A percentile compares a stretch with the other conserved stretches of the same genome.
phyloP scores from a whole-genome alignment of 129 eudicot genomes.

The Arctium lappa region DNA sequence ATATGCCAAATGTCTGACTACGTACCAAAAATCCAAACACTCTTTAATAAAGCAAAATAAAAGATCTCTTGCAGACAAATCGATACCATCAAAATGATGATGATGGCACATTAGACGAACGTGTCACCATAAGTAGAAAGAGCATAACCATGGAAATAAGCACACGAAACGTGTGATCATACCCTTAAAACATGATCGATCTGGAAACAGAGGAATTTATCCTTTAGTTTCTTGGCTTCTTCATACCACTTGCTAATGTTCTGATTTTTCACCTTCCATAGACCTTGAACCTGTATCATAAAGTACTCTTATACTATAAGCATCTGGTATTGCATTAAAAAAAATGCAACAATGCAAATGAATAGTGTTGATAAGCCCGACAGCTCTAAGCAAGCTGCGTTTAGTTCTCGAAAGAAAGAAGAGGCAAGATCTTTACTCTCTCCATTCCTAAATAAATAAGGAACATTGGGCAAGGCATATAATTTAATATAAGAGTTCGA shows the following conservation, averaged over 20 bases:
- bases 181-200: constrained; percentile 87
- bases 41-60: too few relatives aligned
- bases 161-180: constrained; percentile 9
- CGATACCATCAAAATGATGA: not conserved
- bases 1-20: not conserved
- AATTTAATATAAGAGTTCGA: not conserved
- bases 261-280: constrained; percentile 80
- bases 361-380: too few relatives aligned
- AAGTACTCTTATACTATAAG: not conserved
- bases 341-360: too few relatives aligned
- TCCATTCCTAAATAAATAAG: not conserved
- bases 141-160: not conserved
- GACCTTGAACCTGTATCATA: constrained; percentile 71
- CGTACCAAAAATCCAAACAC: too few relatives aligned
- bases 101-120: not conserved
- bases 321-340: not conserved
- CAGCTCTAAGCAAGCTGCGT: not conserved
- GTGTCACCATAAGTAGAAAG: not conserved
- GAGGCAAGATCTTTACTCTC: not conserved
- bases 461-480: not conserved
- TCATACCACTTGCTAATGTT: constrained; percentile 66
- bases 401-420: not conserved
- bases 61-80: not conserved
- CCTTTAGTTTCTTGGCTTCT: constrained; percentile 81
- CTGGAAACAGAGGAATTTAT: constrained; percentile 63